A percentile compares a stretch with the other conserved stretches of the same genome.
These are phyloP conservation scores for Ophiosphaerella herpotricha DNA, from an alignment of 2,329 filamentous ascomycete genomes.

Conservation along the genomic window DNA sequence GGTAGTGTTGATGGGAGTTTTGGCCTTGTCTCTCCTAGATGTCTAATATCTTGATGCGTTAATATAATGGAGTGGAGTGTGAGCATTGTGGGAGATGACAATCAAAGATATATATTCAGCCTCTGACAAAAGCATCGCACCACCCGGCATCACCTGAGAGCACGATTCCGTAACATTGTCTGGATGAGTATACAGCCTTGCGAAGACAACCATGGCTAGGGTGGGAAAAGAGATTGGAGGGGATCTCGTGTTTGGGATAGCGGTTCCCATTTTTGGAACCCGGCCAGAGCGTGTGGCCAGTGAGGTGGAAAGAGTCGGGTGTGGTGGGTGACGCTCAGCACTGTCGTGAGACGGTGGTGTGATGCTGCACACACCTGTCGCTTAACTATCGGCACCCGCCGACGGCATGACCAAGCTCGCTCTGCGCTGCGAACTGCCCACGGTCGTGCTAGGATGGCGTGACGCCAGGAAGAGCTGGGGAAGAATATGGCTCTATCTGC, in stretches of 20 bases:
- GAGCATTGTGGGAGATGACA: not conserved
- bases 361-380: conserved; percentile 16
- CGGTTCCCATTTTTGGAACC: not conserved
- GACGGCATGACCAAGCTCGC: conserved; percentile 14
- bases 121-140: conserved; percentile 5
- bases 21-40: too few species aligned
- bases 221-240: too few species aligned
- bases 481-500: too few species aligned
- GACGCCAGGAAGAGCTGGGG: not conserved
- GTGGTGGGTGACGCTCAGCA: not conserved
- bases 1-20: not conserved
- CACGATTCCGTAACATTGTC: conserved; percentile 1
- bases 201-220: not conserved
- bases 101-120: not conserved
- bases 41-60: not conserved
- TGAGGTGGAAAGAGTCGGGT: not conserved
- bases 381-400: conserved; percentile 23
- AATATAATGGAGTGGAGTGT: not conserved
- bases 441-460: conserved; percentile 3
- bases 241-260: too few species aligned
- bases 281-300: not conserved
- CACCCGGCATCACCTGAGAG: conserved; percentile 27
- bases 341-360: conserved; percentile 32
- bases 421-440: not conserved
- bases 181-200: conserved; percentile 8